Evolutionary conservation across 768 basidiomycete genomes (phyloP), one percentile per base, ranked within the genome.

Genomic region (Russula sp.): DNA sequence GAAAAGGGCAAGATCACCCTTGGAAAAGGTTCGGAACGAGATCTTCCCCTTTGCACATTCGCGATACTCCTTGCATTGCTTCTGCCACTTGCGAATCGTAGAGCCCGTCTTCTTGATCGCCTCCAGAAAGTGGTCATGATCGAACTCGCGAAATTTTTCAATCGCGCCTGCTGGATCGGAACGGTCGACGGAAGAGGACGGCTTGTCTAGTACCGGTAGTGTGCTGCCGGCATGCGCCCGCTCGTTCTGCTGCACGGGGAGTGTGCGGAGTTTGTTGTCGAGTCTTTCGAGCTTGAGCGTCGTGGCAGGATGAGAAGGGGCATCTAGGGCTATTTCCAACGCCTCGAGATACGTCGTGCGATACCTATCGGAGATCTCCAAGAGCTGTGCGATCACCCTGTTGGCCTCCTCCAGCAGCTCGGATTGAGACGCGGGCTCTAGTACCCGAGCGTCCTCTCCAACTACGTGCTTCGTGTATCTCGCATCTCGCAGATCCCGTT

Each of bases 21-120:
- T 93, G 6, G 87, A 79, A 67, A 98, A 98, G 74, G 95, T 95
- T 66, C 91, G 80, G 73, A 98, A 97, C 1, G 94, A 89, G 60
- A 99, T 95, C 75, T 96, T 97, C 58, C 92, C 90, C 74, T 89
- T 93, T 16, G 93, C 88, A 20, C 90, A 83, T 66, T 98, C 95
- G 51, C 93, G 81, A 62, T 98, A 98, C 65, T 90, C 87, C 69
- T 93, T 95, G 75, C 92, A 95, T 70, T 94, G 93, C 70, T 93
- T 97, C 75, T 94, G 91, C 93, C 94, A 98, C 71, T 96, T 96
- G 59, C 90, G 86, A 60, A 94, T 88, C 16, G 90, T 88, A 11
- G 87, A 82, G 18, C 87, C 88, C 4, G 87, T 83, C 72, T 92
- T 91, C 56, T 79, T 75, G 39, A 97, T 83, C 0, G 84, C 85